These are phyloP conservation scores for Exserohilum turcica DNA, from an alignment of 2,329 filamentous ascomycete genomes.

Conservation along the genomic window DNA sequence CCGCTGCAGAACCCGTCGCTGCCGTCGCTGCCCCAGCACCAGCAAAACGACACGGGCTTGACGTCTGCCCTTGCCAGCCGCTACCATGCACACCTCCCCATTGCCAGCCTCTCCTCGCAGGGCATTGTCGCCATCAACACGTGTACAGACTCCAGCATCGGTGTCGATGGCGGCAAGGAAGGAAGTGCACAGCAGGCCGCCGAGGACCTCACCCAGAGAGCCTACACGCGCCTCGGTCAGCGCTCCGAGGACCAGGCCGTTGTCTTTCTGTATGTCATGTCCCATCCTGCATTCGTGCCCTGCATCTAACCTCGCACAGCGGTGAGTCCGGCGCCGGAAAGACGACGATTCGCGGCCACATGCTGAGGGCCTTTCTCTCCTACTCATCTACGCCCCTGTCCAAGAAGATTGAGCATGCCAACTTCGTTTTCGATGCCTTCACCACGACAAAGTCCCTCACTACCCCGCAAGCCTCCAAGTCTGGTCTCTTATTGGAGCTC, in stretches of 20 bases:
- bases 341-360: conserved; percentile 88
- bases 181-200: conserved; percentile 91
- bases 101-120: conserved; percentile 86
- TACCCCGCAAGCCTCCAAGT: conserved; percentile 92
- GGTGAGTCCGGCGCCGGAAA: conserved; percentile 97
- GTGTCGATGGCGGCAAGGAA: conserved; percentile 86
- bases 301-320: conserved; percentile 53
- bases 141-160: conserved; percentile 86
- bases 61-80: conserved; percentile 84
- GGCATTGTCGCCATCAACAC: conserved; percentile 93
- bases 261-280: conserved; percentile 78
- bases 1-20: conserved; percentile 73
- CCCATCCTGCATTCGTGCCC: background rate
- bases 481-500: conserved; percentile 91
- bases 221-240: conserved; percentile 82
- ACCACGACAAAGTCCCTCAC: conserved; percentile 97
- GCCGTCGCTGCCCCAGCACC: conserved; percentile 82
- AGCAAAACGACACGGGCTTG: conserved; percentile 76
- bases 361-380: conserved; percentile 81
- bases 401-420: conserved; percentile 87
- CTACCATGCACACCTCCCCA: conserved; percentile 89
- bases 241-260: conserved; percentile 92
- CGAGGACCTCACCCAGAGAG: conserved; percentile 86
- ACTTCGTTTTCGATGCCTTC: conserved; percentile 93
- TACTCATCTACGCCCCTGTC: conserved; percentile 93